Percentiles rank a stretch among this genome's conserved stretches.
phyloP scores from a whole-genome alignment of 2,329 filamentous ascomycete species.

The Aureobasidium sp. region DNA sequence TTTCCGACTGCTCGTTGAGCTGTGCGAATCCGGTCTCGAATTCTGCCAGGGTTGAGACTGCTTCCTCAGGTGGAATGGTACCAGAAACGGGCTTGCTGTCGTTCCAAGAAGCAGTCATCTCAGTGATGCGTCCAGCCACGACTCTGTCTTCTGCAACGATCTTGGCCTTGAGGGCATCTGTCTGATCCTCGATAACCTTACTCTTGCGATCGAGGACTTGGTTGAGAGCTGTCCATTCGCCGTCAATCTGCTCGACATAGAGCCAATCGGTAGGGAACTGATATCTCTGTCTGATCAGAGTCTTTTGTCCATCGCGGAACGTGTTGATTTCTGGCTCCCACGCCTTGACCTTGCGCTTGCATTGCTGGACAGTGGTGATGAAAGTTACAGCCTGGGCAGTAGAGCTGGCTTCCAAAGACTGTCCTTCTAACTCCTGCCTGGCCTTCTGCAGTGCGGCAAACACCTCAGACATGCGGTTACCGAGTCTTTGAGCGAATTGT shows the following conservation, averaged over 20 bases:
- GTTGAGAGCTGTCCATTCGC: slow-evolving; percentile 89
- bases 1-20: slow-evolving; percentile 80
- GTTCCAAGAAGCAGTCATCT: slow-evolving; percentile 83
- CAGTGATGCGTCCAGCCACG: slow-evolving; percentile 77
- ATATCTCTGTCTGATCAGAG: slow-evolving; percentile 82
- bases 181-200: slow-evolving; percentile 94
- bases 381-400: slow-evolving; percentile 97
- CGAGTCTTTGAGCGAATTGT: slow-evolving; percentile 86
- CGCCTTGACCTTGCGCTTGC: slow-evolving; percentile 83
- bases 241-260: slow-evolving; percentile 90
- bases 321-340: slow-evolving; percentile 96
- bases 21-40: slow-evolving; percentile 83
- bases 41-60: slow-evolving; percentile 69
- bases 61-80: slow-evolving; percentile 82
- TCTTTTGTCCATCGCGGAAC: slow-evolving; percentile 92
- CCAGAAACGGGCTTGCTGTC: slow-evolving; percentile 96
- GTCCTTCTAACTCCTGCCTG: slow-evolving; percentile 79
- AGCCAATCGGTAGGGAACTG: slow-evolving; percentile 93
- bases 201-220: slow-evolving; percentile 87
- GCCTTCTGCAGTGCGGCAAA: slow-evolving; percentile 88
- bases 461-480: slow-evolving; percentile 84
- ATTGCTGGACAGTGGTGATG: slow-evolving; percentile 95
- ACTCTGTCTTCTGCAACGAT: slow-evolving; percentile 90
- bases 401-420: slow-evolving; percentile 87
- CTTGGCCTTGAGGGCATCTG: slow-evolving; percentile 88